Evolutionary conservation across 768 basidiomycete species (phyloP), one percentile per base, ranked within the genome.

Genomic region (Collybia mongolica): DNA sequence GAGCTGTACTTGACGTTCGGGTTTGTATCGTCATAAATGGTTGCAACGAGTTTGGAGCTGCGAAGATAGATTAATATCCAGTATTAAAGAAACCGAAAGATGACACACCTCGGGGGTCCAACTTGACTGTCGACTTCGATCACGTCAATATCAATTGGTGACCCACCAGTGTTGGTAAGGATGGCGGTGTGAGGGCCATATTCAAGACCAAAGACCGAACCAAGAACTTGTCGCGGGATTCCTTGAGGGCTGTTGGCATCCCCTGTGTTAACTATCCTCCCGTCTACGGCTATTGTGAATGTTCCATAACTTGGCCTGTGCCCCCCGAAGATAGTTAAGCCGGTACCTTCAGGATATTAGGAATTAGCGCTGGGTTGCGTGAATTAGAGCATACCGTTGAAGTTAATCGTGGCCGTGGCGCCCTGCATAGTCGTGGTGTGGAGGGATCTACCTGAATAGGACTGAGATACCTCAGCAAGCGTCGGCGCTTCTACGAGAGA

Each of bases 111-210:
- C 38, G 68, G 39, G 51, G 61, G 38, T 7, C 72, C 74, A 29
- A 76, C 57, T 46, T 65, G 68, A 5, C 70, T 70, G 46, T 72
- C 65, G 43, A 81, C 69, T 26, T 74, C 63, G n/a, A 80, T 54
- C 29, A 59, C 67, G 56, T 83, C 83, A 49, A 83, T 69, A 57
- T 83, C 82, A 43, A 83, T 68, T 1, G 68, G 58, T n/a, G 56
- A 55, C 2, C 65, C 66, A 9, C 73, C 76, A 0, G 70, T 72
- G 55, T 72, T 77, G 17, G 73, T 77, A 19, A 83, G 54, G 35
- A 75, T 65, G 7, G 71, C 77, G 1, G 70, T 76, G 60, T 83
- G 83, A 24, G 64, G 54, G 1, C 77, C 80, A 59, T 74, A 66
- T 6, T 60, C 18, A 37, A 83, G 63, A 9, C 72, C 72, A 26